Percentiles rank a stretch among this genome's conserved stretches.
Evolutionary conservation across 768 basidiomycete species (phyloP).

Genomic region (Rhizopogon rudus): DNA sequence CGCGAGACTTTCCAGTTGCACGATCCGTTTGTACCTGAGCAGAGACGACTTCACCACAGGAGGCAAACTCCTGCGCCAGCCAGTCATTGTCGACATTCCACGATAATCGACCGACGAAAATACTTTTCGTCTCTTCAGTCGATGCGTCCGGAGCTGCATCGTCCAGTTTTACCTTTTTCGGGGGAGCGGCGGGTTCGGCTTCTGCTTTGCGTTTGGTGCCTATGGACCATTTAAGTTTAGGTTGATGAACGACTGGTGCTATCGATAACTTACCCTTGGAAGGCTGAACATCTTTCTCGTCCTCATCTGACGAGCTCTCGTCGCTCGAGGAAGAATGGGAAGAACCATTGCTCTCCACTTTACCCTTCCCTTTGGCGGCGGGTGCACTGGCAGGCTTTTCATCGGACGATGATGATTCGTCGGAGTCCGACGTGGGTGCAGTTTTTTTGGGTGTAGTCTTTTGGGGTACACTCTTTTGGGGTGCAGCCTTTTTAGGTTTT

Average conservation of each 20-base stretch:
- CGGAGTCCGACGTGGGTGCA: slow-evolving; percentile 7
- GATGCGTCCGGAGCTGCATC: slow-evolving; percentile 33
- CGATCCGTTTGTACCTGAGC: slow-evolving; percentile 87
- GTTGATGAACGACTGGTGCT: neutral
- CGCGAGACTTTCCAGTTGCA: slow-evolving; percentile 75
- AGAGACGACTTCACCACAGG: slow-evolving; percentile 84
- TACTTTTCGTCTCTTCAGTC: slow-evolving; percentile 51
- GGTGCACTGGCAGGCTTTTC: slow-evolving; percentile 4
- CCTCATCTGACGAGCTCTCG: slow-evolving; percentile 21
- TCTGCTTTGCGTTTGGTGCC: slow-evolving; percentile 80
- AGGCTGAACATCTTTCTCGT: slow-evolving; percentile 33
- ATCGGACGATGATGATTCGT: slow-evolving; percentile 11
- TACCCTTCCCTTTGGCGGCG: neutral
- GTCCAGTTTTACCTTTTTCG: slow-evolving; percentile 81
- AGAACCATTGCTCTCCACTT: neutral
- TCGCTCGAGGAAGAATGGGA: slow-evolving; percentile 22
- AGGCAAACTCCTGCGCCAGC: slow-evolving; percentile 84
- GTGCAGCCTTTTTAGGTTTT: slow-evolving; percentile 16
- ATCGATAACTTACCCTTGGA: slow-evolving; percentile 31
- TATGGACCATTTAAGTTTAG: slow-evolving; percentile 5
- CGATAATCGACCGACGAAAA: slow-evolving; percentile 91
- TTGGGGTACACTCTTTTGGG: slow-evolving; percentile 4
- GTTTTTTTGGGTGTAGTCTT: slow-evolving; percentile 18
- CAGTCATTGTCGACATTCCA: slow-evolving; percentile 98
- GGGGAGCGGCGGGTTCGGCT: slow-evolving; percentile 47